Percentiles rank a stretch among this genome's conserved stretches.
Evolutionary conservation across 2,329 filamentous ascomycete species (phyloP).

Genomic region (Penicillium paneum): DNA sequence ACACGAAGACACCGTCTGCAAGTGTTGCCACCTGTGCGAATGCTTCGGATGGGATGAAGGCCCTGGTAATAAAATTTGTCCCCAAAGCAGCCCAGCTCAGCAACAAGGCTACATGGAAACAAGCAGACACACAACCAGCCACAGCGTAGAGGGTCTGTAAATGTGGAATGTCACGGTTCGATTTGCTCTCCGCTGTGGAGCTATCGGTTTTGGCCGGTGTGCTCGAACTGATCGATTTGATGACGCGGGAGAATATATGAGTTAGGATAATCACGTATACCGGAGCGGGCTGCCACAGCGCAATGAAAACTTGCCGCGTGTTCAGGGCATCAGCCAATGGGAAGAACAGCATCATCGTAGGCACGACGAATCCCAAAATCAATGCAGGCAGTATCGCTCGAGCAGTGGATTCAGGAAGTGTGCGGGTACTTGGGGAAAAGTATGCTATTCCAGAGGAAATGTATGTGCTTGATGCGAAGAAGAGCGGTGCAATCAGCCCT

Average conservation of each 20-base stretch:
- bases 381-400: conserved; percentile 24
- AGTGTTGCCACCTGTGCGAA: conserved; percentile 8
- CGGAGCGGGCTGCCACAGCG: conserved; percentile 25
- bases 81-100: conserved; percentile 1
- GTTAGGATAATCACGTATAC: conserved; percentile 19
- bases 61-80: conserved; percentile 7
- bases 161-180: not conserved
- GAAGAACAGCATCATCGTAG: conserved; percentile 25
- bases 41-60: conserved; percentile 15
- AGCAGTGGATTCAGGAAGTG: conserved; percentile 17
- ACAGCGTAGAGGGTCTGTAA: conserved; percentile 3
- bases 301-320: conserved; percentile 19
- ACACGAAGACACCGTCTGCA: conserved; percentile 20
- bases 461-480: conserved; percentile 21
- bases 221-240: not conserved
- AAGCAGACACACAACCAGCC: conserved; percentile 8
- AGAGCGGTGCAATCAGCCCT: conserved; percentile 24
- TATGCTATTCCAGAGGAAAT: conserved; percentile 11
- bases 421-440: conserved; percentile 12
- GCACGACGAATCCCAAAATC: conserved; percentile 24
- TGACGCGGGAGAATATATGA: conserved; percentile 9
- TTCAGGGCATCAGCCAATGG: conserved; percentile 11
- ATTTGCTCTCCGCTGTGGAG: not conserved
- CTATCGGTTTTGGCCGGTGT: not conserved
- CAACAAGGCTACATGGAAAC: conserved; percentile 3